Evolutionary conservation across 2,329 filamentous ascomycete species (phyloP).

Genomic region (Aureobasidium sp.): DNA sequence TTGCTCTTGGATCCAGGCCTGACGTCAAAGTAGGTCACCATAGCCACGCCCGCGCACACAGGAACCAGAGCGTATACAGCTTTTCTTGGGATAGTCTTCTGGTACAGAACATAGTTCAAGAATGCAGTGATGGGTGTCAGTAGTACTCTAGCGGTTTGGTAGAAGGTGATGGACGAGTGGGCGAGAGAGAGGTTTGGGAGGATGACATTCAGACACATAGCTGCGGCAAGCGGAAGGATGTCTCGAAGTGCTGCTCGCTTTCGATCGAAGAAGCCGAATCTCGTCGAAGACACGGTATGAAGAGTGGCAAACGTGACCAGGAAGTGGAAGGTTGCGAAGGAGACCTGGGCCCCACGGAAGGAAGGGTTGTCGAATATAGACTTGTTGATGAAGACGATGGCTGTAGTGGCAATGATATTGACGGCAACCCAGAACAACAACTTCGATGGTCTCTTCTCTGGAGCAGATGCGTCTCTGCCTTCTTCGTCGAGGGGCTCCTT

Average conservation of each 20-base stretch:
- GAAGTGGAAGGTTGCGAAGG: conserved; percentile 64
- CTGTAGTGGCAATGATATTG: conserved; percentile 16
- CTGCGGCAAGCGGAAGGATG: conserved; percentile 55
- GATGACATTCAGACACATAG: conserved; percentile 63
- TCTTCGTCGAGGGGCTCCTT: conserved; percentile 1
- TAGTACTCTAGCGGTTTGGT: conserved; percentile 60
- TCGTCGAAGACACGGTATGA: conserved; percentile 52
- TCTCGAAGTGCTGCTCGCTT: conserved; percentile 47
- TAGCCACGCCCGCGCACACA: conserved; percentile 55
- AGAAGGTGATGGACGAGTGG: conserved; percentile 61
- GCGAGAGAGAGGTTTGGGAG: conserved; percentile 60
- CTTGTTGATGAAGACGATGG: conserved; percentile 17
- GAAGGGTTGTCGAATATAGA: conserved; percentile 15
- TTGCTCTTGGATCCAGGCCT: conserved; percentile 34
- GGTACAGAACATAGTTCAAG: conserved; percentile 57
- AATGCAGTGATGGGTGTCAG: conserved; percentile 57
- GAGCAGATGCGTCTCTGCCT: neutral
- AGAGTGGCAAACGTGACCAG: conserved; percentile 56
- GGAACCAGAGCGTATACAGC: conserved; percentile 50
- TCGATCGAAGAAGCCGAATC: conserved; percentile 51
- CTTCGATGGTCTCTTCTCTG: neutral
- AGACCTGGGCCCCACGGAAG: conserved; percentile 19
- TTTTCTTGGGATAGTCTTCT: conserved; percentile 45
- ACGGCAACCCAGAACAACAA: conserved; percentile 14
- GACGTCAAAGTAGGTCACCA: conserved; percentile 63